These are phyloP conservation scores for Erigeron canadensis DNA, from an alignment of 129 eudicot species.

Conservation along the genomic window DNA sequence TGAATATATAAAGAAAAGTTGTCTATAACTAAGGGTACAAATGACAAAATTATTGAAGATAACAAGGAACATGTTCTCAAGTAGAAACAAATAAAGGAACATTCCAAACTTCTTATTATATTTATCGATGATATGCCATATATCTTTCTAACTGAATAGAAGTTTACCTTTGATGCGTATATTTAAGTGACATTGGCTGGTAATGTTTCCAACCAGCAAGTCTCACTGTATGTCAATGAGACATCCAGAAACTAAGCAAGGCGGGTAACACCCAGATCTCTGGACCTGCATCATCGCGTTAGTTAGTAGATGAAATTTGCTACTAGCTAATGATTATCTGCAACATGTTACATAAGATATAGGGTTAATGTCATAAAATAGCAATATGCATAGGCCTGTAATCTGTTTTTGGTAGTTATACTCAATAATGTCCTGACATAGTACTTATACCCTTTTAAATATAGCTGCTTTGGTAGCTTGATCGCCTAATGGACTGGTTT, in stretches of 20 bases:
- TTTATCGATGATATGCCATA: neutral
- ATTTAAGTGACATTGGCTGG: constrained; percentile 15
- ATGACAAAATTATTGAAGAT: constrained; percentile 8
- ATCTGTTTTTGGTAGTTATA: too few relatives aligned
- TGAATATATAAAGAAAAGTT: constrained; percentile 15
- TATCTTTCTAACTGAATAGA: constrained; percentile 2
- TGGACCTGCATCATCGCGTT: neutral
- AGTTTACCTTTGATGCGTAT: constrained; percentile 14
- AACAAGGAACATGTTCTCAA: constrained; percentile 27
- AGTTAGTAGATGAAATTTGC: too few relatives aligned
- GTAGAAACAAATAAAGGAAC: constrained; percentile 24
- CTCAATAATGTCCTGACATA: too few relatives aligned
- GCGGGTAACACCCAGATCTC: neutral
- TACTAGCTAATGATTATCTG: too few relatives aligned
- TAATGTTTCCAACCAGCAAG: constrained; percentile 10
- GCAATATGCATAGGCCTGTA: too few relatives aligned
- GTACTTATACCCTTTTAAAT: too few relatives aligned
- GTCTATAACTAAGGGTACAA: constrained; percentile 22
- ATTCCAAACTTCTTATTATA: constrained; percentile 9
- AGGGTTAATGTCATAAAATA: too few relatives aligned
- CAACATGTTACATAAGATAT: too few relatives aligned
- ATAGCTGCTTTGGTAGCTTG: too few relatives aligned
- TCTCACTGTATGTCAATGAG: constrained; percentile 2
- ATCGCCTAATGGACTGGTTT: too few relatives aligned
- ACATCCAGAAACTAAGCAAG: neutral